Base-by-base conservation (phyloP, 176 grass and related monocot genomes). In the Oryza brachyantha region DNA sequence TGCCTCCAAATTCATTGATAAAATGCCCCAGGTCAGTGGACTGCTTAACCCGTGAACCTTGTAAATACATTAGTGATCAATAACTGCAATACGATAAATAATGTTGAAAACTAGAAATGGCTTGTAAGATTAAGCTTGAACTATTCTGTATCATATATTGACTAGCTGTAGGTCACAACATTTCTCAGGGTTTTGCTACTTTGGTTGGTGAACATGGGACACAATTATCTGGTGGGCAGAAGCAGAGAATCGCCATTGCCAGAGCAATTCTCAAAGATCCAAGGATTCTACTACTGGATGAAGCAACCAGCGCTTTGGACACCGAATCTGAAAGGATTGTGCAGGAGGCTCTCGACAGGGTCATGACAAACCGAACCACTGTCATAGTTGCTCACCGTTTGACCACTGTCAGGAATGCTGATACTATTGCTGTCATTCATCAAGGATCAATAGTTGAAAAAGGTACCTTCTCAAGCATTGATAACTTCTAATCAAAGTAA, bases 221-320 rank as follows among this genome's bases (percentile, higher is more conserved):
- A 55, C 90, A 93, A 42, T 67, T 97, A 75, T 97, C 90, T 40
- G 93, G 90, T 70, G 93, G 93, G 16, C 93, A 97, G 21, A 97
- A 97, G 68, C 93, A 97, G 74, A 90, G 90, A 67, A 87, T 97
- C 48, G 90, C 93, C 43, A 97, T 97, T 68, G 90, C 93, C 0
- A 90, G 93, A 86, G 90, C 93, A 25, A 88, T 93, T 71, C 82
- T 97, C 38, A 97, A 97, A 88, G 66, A 96, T 83, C 93, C 93
- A 66, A 87, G 84, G 52, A 96, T 96, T 54, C 70, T 96, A 66
- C 76, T 96, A 32, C 43, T 96, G 45, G 90, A 96, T 45, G 93
- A 96, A 88, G 90, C 93, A 5, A 96, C 93, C 21, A 96, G 93
- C 26, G 93, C 93, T 64, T 82, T 96, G 80, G 93, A 96, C 72